Percentiles rank a stretch among this genome's conserved stretches.
Conservation (phyloP, 192 early-diverging fungal species). For the Linnemannia schmuckeri region DNA sequence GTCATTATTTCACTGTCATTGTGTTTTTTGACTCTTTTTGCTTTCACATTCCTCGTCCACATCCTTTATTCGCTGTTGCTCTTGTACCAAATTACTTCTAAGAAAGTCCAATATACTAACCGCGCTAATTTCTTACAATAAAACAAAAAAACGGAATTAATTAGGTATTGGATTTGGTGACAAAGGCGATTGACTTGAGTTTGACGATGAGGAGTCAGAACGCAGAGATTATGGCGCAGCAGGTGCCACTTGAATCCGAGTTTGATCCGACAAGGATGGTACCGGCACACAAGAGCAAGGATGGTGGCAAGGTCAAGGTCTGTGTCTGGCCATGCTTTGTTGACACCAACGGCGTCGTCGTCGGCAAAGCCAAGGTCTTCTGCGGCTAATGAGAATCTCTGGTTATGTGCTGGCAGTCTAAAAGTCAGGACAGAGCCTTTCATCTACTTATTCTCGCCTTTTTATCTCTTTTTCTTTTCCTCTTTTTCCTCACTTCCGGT, state of each 20-base stretch:
- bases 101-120: too few relatives aligned
- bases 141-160: background rate
- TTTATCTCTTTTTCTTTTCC: background rate
- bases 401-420: background rate
- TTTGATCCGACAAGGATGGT: conserved; percentile 51
- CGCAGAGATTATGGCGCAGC: conserved; percentile 33
- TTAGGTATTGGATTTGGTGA: conserved; percentile 56
- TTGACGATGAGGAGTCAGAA: conserved; percentile 61
- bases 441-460: too few relatives aligned
- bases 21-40: too few relatives aligned
- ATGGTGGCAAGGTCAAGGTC: conserved; percentile 47
- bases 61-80: too few relatives aligned
- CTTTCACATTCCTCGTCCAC: too few relatives aligned
- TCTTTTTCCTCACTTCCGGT: background rate
- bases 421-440: background rate
- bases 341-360: conserved; percentile 50
- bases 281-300: conserved; percentile 54
- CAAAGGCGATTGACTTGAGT: conserved; percentile 55
- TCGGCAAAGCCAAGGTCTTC: conserved; percentile 55
- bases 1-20: too few relatives aligned
- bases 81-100: too few relatives aligned
- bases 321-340: conserved; percentile 53
- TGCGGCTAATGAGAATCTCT: conserved; percentile 26
- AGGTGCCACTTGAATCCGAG: conserved; percentile 25
- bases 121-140: too few relatives aligned